Evolutionary conservation across 352 stramenopile species (phyloP), one percentile per base, ranked within the genome.

Genomic region (Phytophthora podocarpi): DNA sequence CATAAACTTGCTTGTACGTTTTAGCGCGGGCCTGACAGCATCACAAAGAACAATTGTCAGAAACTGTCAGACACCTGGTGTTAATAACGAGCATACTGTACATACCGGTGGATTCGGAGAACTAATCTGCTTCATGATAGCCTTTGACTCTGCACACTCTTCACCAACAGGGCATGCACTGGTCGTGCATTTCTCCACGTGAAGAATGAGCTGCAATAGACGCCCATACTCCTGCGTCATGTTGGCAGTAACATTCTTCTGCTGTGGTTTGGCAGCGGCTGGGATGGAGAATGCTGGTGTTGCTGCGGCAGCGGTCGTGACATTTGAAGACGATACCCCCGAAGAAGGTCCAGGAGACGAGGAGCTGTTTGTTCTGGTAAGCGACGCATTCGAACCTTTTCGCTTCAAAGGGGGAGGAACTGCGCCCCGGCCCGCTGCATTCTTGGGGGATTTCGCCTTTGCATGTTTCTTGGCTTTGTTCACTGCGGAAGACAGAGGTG

Each of bases 1-100:
- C 64, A 23, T 87, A 94, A 10, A 96, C 81, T 70, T 96, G 84
- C 48, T 91, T 90, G 77, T 90, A 94, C 13, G 87, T 96, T 47
- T 91, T 89, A 2, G 85, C 87, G n/a, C 84, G 84, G 18, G 62
- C 72, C 79, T 89, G 32, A 4, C 24, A 45, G 15, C 3, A 50
- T 48, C 20, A 49, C 43, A 23, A 52, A 37, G n/a, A 64, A 47
- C 11, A 46, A 32, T 16, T 28, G 28, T 59, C 24, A 58, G 30
- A 50, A 24, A 36, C 21, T 11, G 10, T 13, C 12, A 20, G 5
- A 34, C 16, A 34, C 1, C 7, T 27, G 5, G 31, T 20, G n/a
- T 37, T 7, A 23, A 42, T 27, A 37, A 36, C 16, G 10, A 30
- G 24, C 4, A 35, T 11, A 46, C n/a, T 27, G 12, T 10, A 54